These are phyloP conservation scores for Daedaleopsis sinensis DNA, from an alignment of 768 basidiomycete species.

Conservation along the genomic window DNA sequence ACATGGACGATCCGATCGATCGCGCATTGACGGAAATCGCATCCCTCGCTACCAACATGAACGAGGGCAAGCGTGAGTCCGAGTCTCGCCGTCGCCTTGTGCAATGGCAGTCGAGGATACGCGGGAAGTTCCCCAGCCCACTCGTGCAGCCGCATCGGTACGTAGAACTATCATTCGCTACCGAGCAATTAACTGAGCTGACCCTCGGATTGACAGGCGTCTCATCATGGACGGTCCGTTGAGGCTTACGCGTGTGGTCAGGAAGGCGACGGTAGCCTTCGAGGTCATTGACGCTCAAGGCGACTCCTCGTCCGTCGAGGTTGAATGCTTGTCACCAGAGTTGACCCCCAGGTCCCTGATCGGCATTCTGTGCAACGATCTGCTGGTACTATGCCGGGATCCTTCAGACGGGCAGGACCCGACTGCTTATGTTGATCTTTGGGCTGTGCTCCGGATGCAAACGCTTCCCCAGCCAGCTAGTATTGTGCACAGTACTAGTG, in stretches of 20 bases:
- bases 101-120: conserved; percentile 87
- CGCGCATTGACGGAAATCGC: conserved; percentile 87
- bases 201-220: conserved; percentile 49
- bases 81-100: conserved; percentile 92
- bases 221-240: conserved; percentile 92
- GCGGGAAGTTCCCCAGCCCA: conserved; percentile 93
- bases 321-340: conserved; percentile 89
- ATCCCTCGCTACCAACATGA: conserved; percentile 90
- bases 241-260: conserved; percentile 85
- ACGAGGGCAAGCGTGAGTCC: conserved; percentile 95
- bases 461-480: conserved; percentile 89
- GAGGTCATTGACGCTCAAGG: conserved; percentile 80
- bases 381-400: conserved; percentile 90
- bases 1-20: conserved; percentile 81
- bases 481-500: conserved; percentile 86
- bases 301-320: conserved; percentile 79
- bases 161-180: conserved; percentile 24
- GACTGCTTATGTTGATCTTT: conserved; percentile 80
- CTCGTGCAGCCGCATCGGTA: conserved; percentile 97
- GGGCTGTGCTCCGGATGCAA: conserved; percentile 96
- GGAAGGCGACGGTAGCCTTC: conserved; percentile 80
- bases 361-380: conserved; percentile 90
- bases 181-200: background rate
- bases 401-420: conserved; percentile 81
- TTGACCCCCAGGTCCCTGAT: conserved; percentile 77